Percentiles rank a stretch among this genome's conserved stretches.
Conservation (phyloP, 345 rosid species). For the Rubroshorea leprosula region DNA sequence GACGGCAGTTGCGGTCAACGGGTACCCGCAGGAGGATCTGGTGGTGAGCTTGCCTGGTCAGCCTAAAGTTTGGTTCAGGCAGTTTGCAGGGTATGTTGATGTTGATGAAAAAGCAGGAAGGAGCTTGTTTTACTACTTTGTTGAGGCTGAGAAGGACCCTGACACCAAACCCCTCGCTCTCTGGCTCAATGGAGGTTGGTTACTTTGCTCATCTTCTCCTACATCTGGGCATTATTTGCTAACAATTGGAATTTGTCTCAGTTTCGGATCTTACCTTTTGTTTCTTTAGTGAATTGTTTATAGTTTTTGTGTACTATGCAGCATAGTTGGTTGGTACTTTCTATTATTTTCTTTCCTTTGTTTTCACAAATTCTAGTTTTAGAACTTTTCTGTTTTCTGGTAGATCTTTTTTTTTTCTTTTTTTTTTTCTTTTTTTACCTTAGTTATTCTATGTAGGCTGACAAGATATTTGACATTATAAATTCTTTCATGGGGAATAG, state of each 20-base stretch:
- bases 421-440: neutral
- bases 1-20: constrained; percentile 28
- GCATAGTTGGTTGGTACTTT: constrained; percentile 1
- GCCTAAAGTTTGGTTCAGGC: constrained; percentile 64
- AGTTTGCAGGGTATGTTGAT: constrained; percentile 79
- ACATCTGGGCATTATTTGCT: constrained; percentile 4
- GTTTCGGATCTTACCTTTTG: neutral
- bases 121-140: constrained; percentile 90
- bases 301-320: neutral
- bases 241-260: neutral
- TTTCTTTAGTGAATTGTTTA: constrained; percentile 6
- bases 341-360: neutral
- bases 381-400: neutral
- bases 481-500: too few relatives aligned
- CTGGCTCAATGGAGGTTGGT: constrained; percentile 91
- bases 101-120: constrained; percentile 66
- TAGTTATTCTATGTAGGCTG: too few relatives aligned
- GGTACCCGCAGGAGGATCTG: constrained; percentile 67
- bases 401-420: neutral
- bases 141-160: constrained; percentile 67
- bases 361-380: neutral
- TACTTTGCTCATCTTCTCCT: neutral
- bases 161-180: constrained; percentile 65
- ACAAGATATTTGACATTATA: neutral
- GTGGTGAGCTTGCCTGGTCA: constrained; percentile 76